Evolutionary conservation across 805 yeast species (phyloP), one percentile per base, ranked within the genome.

Genomic region (Maudiozyma serrabonitensis): DNA sequence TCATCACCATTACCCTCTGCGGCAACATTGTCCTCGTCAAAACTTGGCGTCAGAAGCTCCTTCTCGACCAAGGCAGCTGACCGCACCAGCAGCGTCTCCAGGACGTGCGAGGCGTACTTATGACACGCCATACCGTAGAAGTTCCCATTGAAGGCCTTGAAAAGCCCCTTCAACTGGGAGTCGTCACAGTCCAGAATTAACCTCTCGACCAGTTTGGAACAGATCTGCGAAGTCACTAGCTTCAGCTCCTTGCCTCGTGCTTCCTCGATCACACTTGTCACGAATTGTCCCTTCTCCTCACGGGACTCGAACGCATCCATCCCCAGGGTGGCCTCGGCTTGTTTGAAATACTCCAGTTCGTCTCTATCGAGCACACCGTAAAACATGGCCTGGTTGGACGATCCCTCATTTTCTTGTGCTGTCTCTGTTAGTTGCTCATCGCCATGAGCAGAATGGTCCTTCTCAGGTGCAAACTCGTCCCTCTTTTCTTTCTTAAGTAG

Each of bases 141-240:
- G 55, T 84, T 84, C n/a, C 85, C 87, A 41, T 73, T 73, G 60
- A 89, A 85, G 0, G 82, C 78, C 51, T 74, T 75, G 65, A 83
- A 85, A 0, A 90, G 62, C 32, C 72, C 70, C 57, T 81, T 81
- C 51, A 88, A 66, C 63, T 88, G 95, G 12, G 67, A 70, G 52
- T 80, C 82, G 26, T 75, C 73, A 15, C 90, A 83, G 18, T 72
- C 69, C 41, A 86, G 67, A n/a, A 91, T 76, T 52, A 91, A 70
- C 61, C 99, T 75, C 67, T 91, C 99, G 73, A 93, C 75, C 51
- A 93, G 73, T 64, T 91, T 91, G 23, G 98, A 91, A 66, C 97
- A 89, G 50, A 91, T 88, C 62, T 90, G 97, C 61, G 91, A 90
- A 2, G 96, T 91, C 4, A 86, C 96, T 40, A 91, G 73, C 66